Evolutionary conservation across 2,329 filamentous ascomycete genomes (phyloP).

Genomic region (Alternaria brassicicola): DNA sequence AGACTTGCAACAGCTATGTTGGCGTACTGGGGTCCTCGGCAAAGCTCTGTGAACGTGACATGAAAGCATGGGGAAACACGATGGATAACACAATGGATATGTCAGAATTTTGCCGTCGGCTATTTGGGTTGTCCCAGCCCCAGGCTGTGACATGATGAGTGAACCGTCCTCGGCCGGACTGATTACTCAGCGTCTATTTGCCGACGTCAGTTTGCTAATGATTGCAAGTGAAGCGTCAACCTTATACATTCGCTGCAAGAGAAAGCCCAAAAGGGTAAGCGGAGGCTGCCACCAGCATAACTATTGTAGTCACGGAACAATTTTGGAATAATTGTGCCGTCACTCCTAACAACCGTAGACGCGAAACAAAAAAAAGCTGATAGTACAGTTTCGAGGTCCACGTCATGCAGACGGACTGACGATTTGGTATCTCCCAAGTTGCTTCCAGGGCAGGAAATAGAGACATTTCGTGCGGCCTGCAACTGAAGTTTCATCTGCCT

Average conservation of each 20-base stretch:
- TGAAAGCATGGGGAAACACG: conserved; percentile 1
- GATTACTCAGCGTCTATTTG: background rate
- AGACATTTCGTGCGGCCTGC: too few species aligned
- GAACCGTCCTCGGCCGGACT: background rate
- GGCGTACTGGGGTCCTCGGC: background rate
- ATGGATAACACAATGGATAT: background rate
- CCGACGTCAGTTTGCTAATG: background rate
- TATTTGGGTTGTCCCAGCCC: background rate
- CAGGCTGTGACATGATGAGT: conserved; percentile 1
- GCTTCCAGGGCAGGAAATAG: too few species aligned
- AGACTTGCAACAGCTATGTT: conserved; percentile 1
- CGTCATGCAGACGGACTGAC: background rate
- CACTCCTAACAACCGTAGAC: background rate
- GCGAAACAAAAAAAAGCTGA: background rate
- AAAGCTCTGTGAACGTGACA: background rate
- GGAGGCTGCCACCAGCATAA: background rate
- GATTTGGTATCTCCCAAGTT: too few species aligned
- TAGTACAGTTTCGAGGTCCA: background rate
- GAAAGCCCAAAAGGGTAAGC: background rate
- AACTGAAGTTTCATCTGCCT: too few species aligned
- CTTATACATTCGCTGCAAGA: conserved; percentile 3
- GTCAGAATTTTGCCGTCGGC: conserved; percentile 19
- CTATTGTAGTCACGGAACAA: background rate
- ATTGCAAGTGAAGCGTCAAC: background rate
- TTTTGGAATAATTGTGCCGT: background rate